These are phyloP conservation scores for Naematelia aurantialba DNA, from an alignment of 768 basidiomycete species.

Conservation along the genomic window DNA sequence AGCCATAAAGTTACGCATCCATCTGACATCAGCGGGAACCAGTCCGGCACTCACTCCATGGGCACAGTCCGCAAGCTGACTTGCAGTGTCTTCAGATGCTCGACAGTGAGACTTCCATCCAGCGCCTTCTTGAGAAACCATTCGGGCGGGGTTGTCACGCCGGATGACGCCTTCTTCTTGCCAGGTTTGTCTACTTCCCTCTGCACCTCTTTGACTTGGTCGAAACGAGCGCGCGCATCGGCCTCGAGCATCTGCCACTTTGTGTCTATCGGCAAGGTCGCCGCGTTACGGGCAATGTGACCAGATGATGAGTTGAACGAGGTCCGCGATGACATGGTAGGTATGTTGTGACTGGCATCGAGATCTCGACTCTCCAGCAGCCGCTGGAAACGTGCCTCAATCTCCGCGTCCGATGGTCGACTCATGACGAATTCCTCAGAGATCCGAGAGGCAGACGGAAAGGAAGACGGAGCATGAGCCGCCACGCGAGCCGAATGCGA, in stretches of 20 bases:
- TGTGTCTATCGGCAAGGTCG: slow-evolving; percentile 65
- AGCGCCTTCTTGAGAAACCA: slow-evolving; percentile 91
- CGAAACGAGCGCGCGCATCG: slow-evolving; percentile 75
- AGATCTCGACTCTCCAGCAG: slow-evolving; percentile 69
- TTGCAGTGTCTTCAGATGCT: slow-evolving; percentile 70
- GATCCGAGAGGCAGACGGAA: slow-evolving; percentile 10
- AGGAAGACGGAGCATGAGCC: not conserved
- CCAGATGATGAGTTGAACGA: slow-evolving; percentile 18
- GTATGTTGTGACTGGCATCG: slow-evolving; percentile 30
- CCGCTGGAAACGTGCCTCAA: slow-evolving; percentile 74
- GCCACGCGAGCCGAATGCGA: not conserved
- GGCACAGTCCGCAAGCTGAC: slow-evolving; percentile 74
- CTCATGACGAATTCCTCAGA: slow-evolving; percentile 64
- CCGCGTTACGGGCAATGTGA: slow-evolving; percentile 10
- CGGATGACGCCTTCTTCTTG: slow-evolving; percentile 50
- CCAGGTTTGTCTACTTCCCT: slow-evolving; percentile 55
- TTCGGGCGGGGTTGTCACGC: slow-evolving; percentile 66
- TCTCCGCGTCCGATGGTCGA: slow-evolving; percentile 72
- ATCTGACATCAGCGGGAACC: slow-evolving; percentile 17
- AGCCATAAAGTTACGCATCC: slow-evolving; percentile 36
- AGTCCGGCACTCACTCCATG: slow-evolving; percentile 59
- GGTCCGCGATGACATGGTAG: slow-evolving; percentile 24
- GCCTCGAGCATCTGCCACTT: slow-evolving; percentile 90
- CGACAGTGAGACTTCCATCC: slow-evolving; percentile 74
- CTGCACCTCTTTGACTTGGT: slow-evolving; percentile 52